phyloP scores from a whole-genome alignment of 345 rosid genomes.

The Bretschneidera sinensis region DNA sequence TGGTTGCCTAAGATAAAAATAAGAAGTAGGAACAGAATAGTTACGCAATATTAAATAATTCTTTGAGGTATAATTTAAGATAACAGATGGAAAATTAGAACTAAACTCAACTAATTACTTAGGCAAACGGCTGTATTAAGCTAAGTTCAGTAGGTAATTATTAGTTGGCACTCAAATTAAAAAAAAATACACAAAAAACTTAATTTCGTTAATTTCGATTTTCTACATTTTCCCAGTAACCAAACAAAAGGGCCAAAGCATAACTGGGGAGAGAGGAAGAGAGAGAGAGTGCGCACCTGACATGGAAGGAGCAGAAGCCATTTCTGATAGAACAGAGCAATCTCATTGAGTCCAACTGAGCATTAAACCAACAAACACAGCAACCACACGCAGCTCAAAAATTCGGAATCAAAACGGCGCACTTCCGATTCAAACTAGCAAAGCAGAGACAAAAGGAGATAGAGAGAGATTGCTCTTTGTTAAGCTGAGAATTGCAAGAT shows the following conservation, averaged over 20 bases:
- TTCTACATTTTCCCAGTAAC: slow-evolving; percentile 14
- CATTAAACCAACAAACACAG: slow-evolving; percentile 15
- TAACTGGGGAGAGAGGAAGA: slow-evolving; percentile 8
- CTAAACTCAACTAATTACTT: neutral
- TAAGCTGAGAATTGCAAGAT: slow-evolving; percentile 9
- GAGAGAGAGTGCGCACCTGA: slow-evolving; percentile 42
- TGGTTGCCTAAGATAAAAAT: too few species aligned
- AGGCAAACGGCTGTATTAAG: neutral
- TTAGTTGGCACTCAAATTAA: slow-evolving; percentile 19
- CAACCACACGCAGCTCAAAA: neutral
- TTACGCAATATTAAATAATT: too few species aligned
- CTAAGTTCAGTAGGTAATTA: slow-evolving; percentile 14
- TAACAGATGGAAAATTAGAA: neutral
- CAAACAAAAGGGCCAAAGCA: neutral
- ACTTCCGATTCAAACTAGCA: slow-evolving; percentile 13
- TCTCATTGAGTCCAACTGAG: slow-evolving; percentile 46
- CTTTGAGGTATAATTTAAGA: neutral
- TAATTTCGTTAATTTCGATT: slow-evolving; percentile 5
- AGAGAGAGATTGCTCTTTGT: neutral
- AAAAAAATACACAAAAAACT: slow-evolving; percentile 8
- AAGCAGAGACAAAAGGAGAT: neutral
- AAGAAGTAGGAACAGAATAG: too few species aligned
- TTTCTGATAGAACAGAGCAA: slow-evolving; percentile 46
- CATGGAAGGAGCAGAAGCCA: slow-evolving; percentile 81
- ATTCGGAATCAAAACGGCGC: neutral